These are phyloP conservation scores for Botrytis byssoidea DNA, from an alignment of 2,329 filamentous ascomycete species.

Conservation along the genomic window DNA sequence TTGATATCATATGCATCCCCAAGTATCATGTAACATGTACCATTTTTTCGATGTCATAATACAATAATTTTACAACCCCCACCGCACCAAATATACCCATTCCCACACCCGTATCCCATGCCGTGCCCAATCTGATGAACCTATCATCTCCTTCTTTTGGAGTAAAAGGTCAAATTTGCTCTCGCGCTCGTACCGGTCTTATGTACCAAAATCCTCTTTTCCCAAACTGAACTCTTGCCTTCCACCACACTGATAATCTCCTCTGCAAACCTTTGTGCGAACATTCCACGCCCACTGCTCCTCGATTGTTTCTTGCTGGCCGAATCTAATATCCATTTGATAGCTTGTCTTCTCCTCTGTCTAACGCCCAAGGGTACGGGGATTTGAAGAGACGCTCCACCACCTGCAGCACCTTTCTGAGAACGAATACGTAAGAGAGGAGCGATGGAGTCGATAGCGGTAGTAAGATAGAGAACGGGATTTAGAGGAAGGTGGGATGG, in stretches of 20 bases:
- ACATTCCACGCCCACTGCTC: conserved; percentile 68
- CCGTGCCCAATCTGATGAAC: not conserved
- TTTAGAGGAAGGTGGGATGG: conserved; percentile 80
- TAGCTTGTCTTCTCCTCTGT: conserved; percentile 74
- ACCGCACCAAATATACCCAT: not conserved
- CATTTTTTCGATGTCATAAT: conserved; percentile 18
- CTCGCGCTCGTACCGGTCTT: conserved; percentile 76
- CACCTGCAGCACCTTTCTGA: conserved; percentile 77
- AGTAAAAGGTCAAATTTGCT: conserved; percentile 61
- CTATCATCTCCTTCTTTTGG: conserved; percentile 17
- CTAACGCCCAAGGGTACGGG: conserved; percentile 73
- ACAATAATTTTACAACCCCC: conserved; percentile 18
- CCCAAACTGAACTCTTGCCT: conserved; percentile 81
- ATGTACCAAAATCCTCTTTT: conserved; percentile 73
- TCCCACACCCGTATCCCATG: not conserved
- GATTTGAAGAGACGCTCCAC: conserved; percentile 79
- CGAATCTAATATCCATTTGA: conserved; percentile 86
- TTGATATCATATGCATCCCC: conserved; percentile 2
- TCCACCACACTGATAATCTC: conserved; percentile 87
- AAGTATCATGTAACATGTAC: not conserved
- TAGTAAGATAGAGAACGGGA: conserved; percentile 82
- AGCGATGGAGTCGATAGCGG: conserved; percentile 89
- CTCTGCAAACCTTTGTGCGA: conserved; percentile 76
- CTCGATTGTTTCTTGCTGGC: conserved; percentile 73
- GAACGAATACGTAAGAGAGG: conserved; percentile 79